phyloP scores from a whole-genome alignment of 2,329 filamentous ascomycete species.

The Aureobasidium sp. region DNA sequence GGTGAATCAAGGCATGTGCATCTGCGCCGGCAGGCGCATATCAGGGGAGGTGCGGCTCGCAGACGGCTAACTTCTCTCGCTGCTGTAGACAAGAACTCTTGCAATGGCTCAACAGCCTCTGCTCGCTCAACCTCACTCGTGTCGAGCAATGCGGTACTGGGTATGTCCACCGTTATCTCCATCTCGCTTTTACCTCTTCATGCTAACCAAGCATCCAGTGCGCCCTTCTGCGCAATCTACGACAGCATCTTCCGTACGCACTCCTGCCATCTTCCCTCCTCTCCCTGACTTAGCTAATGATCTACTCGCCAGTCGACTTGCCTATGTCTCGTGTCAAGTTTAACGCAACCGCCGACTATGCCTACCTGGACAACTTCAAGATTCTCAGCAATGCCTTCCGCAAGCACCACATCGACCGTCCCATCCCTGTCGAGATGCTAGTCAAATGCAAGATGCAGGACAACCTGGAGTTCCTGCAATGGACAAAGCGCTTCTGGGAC shows the following conservation, averaged over 20 bases:
- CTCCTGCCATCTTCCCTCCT: neutral
- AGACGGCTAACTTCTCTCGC: neutral
- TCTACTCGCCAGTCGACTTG: slow-evolving; percentile 57
- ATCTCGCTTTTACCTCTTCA: neutral
- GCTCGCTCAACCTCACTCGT: slow-evolving; percentile 95
- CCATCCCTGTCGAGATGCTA: slow-evolving; percentile 78
- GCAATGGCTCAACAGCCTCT: slow-evolving; percentile 92
- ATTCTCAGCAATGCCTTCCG: slow-evolving; percentile 84
- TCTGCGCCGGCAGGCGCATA: neutral
- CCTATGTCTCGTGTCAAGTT: slow-evolving; percentile 97
- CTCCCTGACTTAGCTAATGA: slow-evolving; percentile 1
- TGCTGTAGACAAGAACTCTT: slow-evolving; percentile 83
- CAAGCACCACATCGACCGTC: slow-evolving; percentile 81
- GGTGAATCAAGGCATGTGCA: slow-evolving; percentile 20
- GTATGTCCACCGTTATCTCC: slow-evolving; percentile 45
- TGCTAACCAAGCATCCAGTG: slow-evolving; percentile 46
- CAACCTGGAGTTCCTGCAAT: slow-evolving; percentile 98
- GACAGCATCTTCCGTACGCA: slow-evolving; percentile 84
- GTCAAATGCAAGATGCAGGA: slow-evolving; percentile 99
- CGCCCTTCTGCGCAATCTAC: slow-evolving; percentile 93
- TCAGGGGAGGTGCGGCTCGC: neutral
- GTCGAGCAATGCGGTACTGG: slow-evolving; percentile 98
- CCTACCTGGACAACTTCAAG: slow-evolving; percentile 98
- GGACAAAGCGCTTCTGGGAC: slow-evolving; percentile 95
- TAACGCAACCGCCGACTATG: slow-evolving; percentile 94